These are phyloP conservation scores for Pezicula rhizophila DNA, from an alignment of 2,329 filamentous ascomycete species.

Conservation along the genomic window DNA sequence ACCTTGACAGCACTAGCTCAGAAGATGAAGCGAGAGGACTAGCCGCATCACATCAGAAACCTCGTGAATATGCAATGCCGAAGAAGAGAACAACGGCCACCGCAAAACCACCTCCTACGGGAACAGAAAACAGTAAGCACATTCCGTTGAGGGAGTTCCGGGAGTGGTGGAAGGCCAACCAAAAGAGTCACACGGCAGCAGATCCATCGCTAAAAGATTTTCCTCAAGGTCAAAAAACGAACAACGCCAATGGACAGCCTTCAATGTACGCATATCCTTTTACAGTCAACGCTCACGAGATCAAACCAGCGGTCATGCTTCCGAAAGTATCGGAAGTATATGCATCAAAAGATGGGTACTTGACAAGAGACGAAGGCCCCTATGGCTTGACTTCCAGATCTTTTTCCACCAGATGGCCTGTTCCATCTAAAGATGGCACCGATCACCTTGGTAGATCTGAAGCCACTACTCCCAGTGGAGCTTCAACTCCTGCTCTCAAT, in stretches of 20 bases:
- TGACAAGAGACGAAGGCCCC: not conserved
- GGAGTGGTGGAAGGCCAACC: slow-evolving; percentile 10
- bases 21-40: slow-evolving; percentile 4
- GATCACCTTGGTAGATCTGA: slow-evolving; percentile 1
- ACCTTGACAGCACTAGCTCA: slow-evolving; percentile 8
- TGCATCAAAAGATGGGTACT: slow-evolving; percentile 2
- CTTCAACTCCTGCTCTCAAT: slow-evolving; percentile 9
- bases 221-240: slow-evolving; percentile 14
- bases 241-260: slow-evolving; percentile 9
- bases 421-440: slow-evolving; percentile 4
- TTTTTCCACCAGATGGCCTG: slow-evolving; percentile 6
- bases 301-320: slow-evolving; percentile 4
- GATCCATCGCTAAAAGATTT: slow-evolving; percentile 13
- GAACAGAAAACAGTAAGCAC: slow-evolving; percentile 2
- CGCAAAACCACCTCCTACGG: not conserved
- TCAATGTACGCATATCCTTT: slow-evolving; percentile 23
- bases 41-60: not conserved
- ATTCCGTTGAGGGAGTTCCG: slow-evolving; percentile 7
- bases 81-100: not conserved
- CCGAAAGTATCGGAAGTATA: slow-evolving; percentile 13
- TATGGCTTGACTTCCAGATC: slow-evolving; percentile 2
- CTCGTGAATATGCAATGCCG: not conserved
- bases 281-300: not conserved
- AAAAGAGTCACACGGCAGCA: slow-evolving; percentile 11
- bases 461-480: slow-evolving; percentile 24